Percentiles rank a stretch among this genome's conserved stretches.
Evolutionary conservation across 352 stramenopile genomes (phyloP).

Genomic region (Phytophthora sp.): DNA sequence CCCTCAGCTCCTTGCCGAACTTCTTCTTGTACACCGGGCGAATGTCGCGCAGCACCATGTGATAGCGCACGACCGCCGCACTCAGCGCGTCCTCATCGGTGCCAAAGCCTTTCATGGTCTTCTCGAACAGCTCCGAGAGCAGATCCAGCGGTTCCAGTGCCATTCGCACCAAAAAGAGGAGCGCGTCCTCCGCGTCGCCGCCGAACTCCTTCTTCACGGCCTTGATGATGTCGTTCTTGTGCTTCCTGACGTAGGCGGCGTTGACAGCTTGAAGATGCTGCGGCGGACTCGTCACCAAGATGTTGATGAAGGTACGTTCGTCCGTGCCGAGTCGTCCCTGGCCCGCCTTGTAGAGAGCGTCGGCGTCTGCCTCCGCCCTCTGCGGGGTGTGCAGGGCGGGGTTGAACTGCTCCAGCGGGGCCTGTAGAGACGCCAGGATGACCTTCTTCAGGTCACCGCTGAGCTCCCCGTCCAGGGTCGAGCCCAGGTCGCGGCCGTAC

Average conservation of each 20-base stretch:
- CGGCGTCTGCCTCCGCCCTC: slow-evolving; percentile 55
- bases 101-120: slow-evolving; percentile 66
- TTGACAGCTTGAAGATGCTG: slow-evolving; percentile 57
- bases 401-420: slow-evolving; percentile 55
- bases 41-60: slow-evolving; percentile 67
- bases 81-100: slow-evolving; percentile 63
- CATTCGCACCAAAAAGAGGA: slow-evolving; percentile 57
- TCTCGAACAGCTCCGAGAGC: slow-evolving; percentile 59
- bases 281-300: slow-evolving; percentile 37
- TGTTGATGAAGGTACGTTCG: slow-evolving; percentile 59
- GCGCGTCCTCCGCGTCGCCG: slow-evolving; percentile 47
- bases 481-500: slow-evolving; percentile 51
- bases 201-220: too few relatives aligned
- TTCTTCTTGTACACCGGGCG: slow-evolving; percentile 71
- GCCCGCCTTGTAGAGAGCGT: slow-evolving; percentile 62
- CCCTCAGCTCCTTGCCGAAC: slow-evolving; percentile 68
- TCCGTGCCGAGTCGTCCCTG: slow-evolving; percentile 66
- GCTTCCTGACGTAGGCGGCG: slow-evolving; percentile 54
- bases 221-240: slow-evolving; percentile 57
- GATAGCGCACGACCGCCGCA: slow-evolving; percentile 64
- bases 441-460: slow-evolving; percentile 69
- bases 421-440: slow-evolving; percentile 59
- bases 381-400: slow-evolving; percentile 52
- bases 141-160: slow-evolving; percentile 51
- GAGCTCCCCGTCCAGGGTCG: slow-evolving; percentile 51